Percentiles rank a stretch among this genome's conserved stretches.
Evolutionary conservation across 352 stramenopile species (phyloP).

Genomic region (Pythium oligandrum): DNA sequence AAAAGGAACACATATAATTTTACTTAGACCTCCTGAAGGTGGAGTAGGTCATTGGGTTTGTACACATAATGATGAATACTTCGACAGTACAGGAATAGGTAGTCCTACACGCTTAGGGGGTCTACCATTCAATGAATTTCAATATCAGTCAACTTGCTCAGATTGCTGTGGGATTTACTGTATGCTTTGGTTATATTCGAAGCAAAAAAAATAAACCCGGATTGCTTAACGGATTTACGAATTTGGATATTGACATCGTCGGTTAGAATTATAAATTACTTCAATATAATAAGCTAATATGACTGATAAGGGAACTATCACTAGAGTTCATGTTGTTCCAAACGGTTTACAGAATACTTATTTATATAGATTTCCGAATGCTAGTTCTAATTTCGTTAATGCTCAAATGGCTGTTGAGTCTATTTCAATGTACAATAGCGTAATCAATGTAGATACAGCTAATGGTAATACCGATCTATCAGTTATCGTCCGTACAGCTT

Average conservation of each 20-base stretch:
- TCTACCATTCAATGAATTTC: constrained; percentile 7
- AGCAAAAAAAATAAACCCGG: constrained; percentile 3
- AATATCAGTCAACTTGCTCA: constrained; percentile 4
- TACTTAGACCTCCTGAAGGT: constrained; percentile 1
- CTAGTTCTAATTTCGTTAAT: constrained; percentile 14
- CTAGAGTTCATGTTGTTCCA: constrained; percentile 14
- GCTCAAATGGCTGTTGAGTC: constrained; percentile 11
- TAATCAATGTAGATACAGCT: constrained; percentile 20
- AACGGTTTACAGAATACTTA: constrained; percentile 22
- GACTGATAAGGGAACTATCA: constrained; percentile 6
- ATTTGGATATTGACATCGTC: constrained; percentile 6
- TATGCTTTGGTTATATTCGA: constrained; percentile 7
- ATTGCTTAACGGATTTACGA: constrained; percentile 4
- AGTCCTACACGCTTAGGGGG: constrained; percentile 2
- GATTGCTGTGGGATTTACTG: constrained; percentile 9
- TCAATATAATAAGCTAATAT: constrained; percentile 4
- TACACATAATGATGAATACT: constrained; percentile 5
- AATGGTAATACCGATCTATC: constrained; percentile 17
- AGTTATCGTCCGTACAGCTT: constrained; percentile 15
- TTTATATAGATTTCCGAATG: constrained; percentile 7
- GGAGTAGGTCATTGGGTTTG: constrained; percentile 11
- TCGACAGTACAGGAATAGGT: constrained; percentile 5
- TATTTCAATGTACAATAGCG: constrained; percentile 19
- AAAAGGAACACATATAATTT: constrained; percentile 8
- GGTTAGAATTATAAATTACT: neutral